Evolutionary conservation across 78 protist genomes (phyloP), one percentile per base, ranked within the genome.

Genomic region (Bodo saltans): DNA sequence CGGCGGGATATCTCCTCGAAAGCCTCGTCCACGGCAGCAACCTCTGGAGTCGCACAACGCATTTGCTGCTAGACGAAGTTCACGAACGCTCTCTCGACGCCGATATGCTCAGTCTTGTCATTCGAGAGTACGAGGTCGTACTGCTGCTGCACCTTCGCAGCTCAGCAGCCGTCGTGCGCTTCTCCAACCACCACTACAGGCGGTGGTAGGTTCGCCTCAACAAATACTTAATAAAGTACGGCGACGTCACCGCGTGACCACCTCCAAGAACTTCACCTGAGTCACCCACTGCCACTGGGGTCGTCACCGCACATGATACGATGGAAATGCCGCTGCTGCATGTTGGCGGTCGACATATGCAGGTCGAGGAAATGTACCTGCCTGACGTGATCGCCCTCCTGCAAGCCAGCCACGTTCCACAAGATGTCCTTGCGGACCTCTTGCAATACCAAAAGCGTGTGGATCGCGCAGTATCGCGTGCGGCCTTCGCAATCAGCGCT

Each of bases 1-100:
- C 98, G 8, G 88, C 90, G 27, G 96, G 96, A 27, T 11, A n/a
- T 27, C 72, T 81, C 38, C 39, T 34, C 41, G 29, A 67, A 26
- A 78, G 67, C 37, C 25, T 81, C 41, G 27, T 81, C 27, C 1
- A 3, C 70, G 30, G 37, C 40, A 53, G 52, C 25, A 28, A 68
- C 33, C 40, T 52, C 42, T 37, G 42, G 60, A 1, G 40, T 8
- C 70, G 72, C 38, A 52, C 78, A 23, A 30, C 87, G 27, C 89
- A 85, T 42, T 34, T 88, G 12, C 35, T 92, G 29, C 68, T 92
- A 25, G 94, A 92, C 38, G 94, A 92, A 71, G 89, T 92, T n/a
- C 97, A 94, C 84, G 97, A 94, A 82, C 88, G 95, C 25, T 35
- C 84, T 3, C 52, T 94, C 26, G 89, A 92, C 30, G 34, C 71